These are phyloP conservation scores for Saccharomyces hybrid DNA, from an alignment of 1,139 yeast species.

Conservation along the genomic window DNA sequence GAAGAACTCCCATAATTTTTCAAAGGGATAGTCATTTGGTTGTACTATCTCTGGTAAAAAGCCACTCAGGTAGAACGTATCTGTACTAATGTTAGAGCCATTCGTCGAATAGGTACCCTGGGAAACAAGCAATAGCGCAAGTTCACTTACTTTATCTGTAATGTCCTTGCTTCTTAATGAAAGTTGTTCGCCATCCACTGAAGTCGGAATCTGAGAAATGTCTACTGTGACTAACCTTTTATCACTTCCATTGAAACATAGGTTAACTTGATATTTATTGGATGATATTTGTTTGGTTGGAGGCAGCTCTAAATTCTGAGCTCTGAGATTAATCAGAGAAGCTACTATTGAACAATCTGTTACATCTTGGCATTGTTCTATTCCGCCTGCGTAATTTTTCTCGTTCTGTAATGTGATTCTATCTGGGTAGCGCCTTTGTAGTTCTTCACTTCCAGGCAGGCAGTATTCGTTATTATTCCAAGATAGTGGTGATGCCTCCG, in stretches of 20 bases:
- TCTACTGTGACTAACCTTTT: constrained; percentile 48
- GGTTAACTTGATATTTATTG: constrained; percentile 36
- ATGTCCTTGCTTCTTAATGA: constrained; percentile 22
- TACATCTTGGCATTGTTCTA: constrained; percentile 44
- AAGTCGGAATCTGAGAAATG: constrained; percentile 34
- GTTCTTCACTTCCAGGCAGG: constrained; percentile 5
- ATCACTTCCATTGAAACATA: constrained; percentile 53
- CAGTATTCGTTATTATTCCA: constrained; percentile 13
- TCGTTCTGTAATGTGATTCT: constrained; percentile 21
- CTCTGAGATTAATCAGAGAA: constrained; percentile 39
- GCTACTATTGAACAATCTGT: constrained; percentile 78
- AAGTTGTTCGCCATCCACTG: constrained; percentile 16
- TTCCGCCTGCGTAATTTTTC: constrained; percentile 20
- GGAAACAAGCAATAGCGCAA: constrained; percentile 60
- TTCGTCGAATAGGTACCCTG: constrained; percentile 54
- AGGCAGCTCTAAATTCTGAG: constrained; percentile 32
- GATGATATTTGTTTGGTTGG: constrained; percentile 15
- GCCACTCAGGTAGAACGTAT: constrained; percentile 57
- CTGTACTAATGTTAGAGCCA: constrained; percentile 81
- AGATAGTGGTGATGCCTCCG: constrained; percentile 16
- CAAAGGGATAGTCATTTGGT: constrained; percentile 23
- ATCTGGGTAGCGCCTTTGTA: constrained; percentile 16
- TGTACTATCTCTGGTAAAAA: constrained; percentile 65
- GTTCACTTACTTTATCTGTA: constrained; percentile 55
- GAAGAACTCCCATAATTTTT: constrained; percentile 35